Evolutionary conservation across 1,139 yeast genomes (phyloP).

Genomic region (Saccharomyces hybrid): DNA sequence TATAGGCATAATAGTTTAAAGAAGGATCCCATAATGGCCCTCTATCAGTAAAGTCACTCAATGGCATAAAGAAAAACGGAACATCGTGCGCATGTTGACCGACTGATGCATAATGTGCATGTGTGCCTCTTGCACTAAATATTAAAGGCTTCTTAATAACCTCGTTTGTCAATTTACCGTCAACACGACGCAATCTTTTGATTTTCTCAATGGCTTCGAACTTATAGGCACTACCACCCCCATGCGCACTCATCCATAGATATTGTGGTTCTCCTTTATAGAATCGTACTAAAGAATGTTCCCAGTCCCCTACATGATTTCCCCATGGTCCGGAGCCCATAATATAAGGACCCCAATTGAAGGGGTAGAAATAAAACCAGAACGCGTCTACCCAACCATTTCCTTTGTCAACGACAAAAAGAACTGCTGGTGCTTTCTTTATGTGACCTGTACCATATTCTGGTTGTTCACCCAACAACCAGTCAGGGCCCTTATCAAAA

Average conservation of each 20-base stretch:
- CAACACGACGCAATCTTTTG: slow-evolving; percentile 31
- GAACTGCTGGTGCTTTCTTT: slow-evolving; percentile 67
- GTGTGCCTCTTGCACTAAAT: slow-evolving; percentile 92
- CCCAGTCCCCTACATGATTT: slow-evolving; percentile 98
- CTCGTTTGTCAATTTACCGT: slow-evolving; percentile 28
- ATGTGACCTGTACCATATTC: slow-evolving; percentile 64
- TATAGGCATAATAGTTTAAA: slow-evolving; percentile 70
- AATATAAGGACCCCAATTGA: slow-evolving; percentile 91
- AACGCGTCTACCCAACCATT: slow-evolving; percentile 85
- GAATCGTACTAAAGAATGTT: slow-evolving; percentile 82
- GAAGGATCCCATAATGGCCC: slow-evolving; percentile 96
- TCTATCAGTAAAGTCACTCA: slow-evolving; percentile 88
- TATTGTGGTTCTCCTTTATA: slow-evolving; percentile 74
- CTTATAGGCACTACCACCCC: slow-evolving; percentile 88
- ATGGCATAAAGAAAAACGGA: slow-evolving; percentile 67
- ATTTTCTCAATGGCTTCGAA: slow-evolving; percentile 70
- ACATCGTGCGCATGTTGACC: slow-evolving; percentile 95
- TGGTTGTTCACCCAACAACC: slow-evolving; percentile 78
- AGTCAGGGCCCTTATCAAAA: slow-evolving; percentile 60
- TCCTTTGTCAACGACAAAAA: slow-evolving; percentile 84
- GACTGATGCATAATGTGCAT: slow-evolving; percentile 92
- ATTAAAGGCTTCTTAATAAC: slow-evolving; percentile 54
- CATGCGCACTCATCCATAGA: slow-evolving; percentile 98
- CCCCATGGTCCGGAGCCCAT: slow-evolving; percentile 98
- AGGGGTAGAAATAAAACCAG: slow-evolving; percentile 94